Evolutionary conservation across 257 asterid genomes (phyloP), one percentile per base, ranked within the genome.

Genomic region (Gynochthodes officinalis): DNA sequence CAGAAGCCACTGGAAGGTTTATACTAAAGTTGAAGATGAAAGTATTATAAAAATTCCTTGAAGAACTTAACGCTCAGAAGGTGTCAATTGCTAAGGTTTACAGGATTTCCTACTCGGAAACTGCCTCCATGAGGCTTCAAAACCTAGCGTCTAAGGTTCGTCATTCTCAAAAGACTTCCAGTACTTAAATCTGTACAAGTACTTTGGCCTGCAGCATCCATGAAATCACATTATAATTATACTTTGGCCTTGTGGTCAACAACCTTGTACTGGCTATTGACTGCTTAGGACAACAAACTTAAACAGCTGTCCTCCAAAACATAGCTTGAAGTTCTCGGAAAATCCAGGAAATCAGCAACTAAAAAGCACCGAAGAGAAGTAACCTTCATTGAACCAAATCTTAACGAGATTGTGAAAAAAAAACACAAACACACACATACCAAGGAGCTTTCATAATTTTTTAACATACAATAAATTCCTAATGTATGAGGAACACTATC

Each of bases 81-180:
- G 30, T 12, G 9, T 60, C 32, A 23, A 43, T 32, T 15, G 43
- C 18, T 18, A 13, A 21, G n/a, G 27, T 61, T 33, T 35, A 28
- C 28, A 25, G 42, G 39, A 27, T 2, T 18, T 18, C 58, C 46
- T 28, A 30, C 5, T 32, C 21, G 13, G 43, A 59, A 3, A 71
- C 7, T 58, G 30, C 42, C 19, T 57, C 7, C 4, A 15, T 25
- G 37, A 23, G 67, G 9, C 21, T 9, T 71, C 0, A 11, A n/a
- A 71, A 27, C 16, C 14, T 28, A 64, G n/a, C 28, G 16, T 43
- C 23, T 27, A 59, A 2, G 4, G 44, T 58, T 21, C 21, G 12
- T 70, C 48, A 37, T 70, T 68, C 46, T 35, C 42, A 40, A 14
- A 13, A 12, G 28, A 40, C 52, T 70, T 50, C 62, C 65, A 70